phyloP scores from a whole-genome alignment of 2,329 filamentous ascomycete genomes.

The Periglandula ipomoeae region DNA sequence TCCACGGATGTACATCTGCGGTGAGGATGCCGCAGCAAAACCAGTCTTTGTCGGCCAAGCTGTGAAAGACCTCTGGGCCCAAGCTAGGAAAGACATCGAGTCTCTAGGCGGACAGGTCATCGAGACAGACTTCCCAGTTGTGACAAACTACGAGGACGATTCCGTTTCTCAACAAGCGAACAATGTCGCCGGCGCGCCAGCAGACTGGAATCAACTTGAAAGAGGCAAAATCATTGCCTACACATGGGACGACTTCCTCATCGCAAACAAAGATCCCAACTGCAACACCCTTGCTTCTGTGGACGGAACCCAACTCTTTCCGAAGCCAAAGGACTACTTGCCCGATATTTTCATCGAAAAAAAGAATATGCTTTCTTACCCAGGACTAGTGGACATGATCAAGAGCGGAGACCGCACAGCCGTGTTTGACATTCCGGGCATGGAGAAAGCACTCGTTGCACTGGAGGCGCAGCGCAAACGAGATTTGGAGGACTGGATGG shows the following conservation, averaged over 20 bases:
- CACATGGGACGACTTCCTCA: constrained; percentile 43
- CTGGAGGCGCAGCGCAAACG: neutral
- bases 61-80: no score
- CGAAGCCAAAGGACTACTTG: constrained; percentile 25
- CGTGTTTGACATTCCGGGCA: neutral
- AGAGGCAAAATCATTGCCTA: constrained; percentile 38
- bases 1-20: no score
- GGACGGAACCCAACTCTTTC: constrained; percentile 22
- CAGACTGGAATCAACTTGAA: constrained; percentile 37
- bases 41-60: no score
- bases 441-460: neutral
- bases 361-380: neutral
- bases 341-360: neutral
- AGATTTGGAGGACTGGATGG: neutral
- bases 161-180: no score
- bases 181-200: constrained; percentile 24
- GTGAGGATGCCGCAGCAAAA: no score
- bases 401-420: neutral
- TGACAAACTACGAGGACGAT: no score
- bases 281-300: neutral
- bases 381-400: neutral
- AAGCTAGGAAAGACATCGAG: no score
- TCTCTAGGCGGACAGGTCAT: no score
- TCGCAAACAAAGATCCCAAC: constrained; percentile 27
- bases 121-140: no score